phyloP scores from a whole-genome alignment of 2,329 filamentous ascomycete genomes.

The Fonsecaea pedrosoi region DNA sequence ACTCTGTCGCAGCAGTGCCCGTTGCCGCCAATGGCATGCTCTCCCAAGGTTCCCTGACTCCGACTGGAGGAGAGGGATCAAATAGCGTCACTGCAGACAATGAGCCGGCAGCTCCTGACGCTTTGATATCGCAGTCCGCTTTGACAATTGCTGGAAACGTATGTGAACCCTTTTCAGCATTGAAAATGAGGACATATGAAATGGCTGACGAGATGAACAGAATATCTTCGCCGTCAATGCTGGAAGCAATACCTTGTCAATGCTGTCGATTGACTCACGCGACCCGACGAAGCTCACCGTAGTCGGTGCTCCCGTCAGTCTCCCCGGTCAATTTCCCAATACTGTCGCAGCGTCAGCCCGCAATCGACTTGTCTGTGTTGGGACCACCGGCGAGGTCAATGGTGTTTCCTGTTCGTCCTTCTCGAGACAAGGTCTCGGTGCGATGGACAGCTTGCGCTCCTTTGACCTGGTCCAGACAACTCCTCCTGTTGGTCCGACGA shows the following conservation, averaged over 20 bases:
- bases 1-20: constrained; percentile 59
- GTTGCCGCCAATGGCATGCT: constrained; percentile 58
- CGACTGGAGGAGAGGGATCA: constrained; percentile 58
- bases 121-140: constrained; percentile 59
- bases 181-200: neutral
- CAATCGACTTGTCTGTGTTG: constrained; percentile 48
- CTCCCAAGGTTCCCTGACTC: constrained; percentile 50
- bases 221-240: constrained; percentile 45
- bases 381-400: constrained; percentile 45
- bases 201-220: constrained; percentile 23
- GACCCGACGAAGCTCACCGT: constrained; percentile 44
- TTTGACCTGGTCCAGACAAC: constrained; percentile 63
- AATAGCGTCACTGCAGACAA: constrained; percentile 49
- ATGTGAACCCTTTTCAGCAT: constrained; percentile 36
- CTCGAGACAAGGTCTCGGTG: constrained; percentile 41
- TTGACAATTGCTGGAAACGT: constrained; percentile 60
- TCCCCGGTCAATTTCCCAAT: constrained; percentile 50
- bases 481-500: constrained; percentile 63
- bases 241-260: constrained; percentile 50
- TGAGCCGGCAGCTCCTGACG: constrained; percentile 56
- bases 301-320: constrained; percentile 44
- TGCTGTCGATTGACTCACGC: constrained; percentile 45
- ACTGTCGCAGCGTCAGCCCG: constrained; percentile 49
- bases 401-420: constrained; percentile 49
- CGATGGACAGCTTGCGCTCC: constrained; percentile 45